These are phyloP conservation scores for Ramularia endophylla DNA, from an alignment of 2,329 filamentous ascomycete species.

Conservation along the genomic window DNA sequence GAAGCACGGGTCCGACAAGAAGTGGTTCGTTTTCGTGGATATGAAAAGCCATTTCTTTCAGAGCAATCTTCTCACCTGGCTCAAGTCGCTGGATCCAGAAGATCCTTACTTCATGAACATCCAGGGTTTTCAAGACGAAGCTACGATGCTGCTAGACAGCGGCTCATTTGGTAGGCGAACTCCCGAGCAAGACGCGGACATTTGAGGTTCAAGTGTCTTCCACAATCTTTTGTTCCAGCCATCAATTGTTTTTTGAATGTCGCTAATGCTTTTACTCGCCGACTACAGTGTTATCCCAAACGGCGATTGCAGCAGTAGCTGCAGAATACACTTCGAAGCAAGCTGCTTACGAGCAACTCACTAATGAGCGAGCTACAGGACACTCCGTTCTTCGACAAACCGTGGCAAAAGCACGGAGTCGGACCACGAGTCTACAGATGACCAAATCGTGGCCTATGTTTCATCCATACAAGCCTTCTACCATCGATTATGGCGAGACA, in stretches of 20 bases:
- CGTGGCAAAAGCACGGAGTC: neutral
- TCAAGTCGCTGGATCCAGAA: slow-evolving; percentile 40
- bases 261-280: no score
- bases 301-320: neutral
- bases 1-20: slow-evolving; percentile 30
- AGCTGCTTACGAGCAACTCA: neutral
- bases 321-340: neutral
- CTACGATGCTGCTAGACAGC: neutral
- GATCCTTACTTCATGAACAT: slow-evolving; percentile 41
- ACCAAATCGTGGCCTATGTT: slow-evolving; percentile 23
- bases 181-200: no score
- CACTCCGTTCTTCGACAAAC: neutral
- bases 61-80: slow-evolving; percentile 39
- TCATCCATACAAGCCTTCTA: slow-evolving; percentile 35
- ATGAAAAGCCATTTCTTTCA: slow-evolving; percentile 45
- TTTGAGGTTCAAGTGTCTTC: no score
- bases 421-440: no score
- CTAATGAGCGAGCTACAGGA: neutral
- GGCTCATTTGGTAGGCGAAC: no score
- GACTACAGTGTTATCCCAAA: slow-evolving; percentile 25
- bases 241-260: no score
- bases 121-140: slow-evolving; percentile 3
- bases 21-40: slow-evolving; percentile 51
- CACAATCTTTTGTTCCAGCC: no score
- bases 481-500: slow-evolving; percentile 32